Base-by-base conservation (phyloP, 768 basidiomycete species). In the Amanita inopinata region DNA sequence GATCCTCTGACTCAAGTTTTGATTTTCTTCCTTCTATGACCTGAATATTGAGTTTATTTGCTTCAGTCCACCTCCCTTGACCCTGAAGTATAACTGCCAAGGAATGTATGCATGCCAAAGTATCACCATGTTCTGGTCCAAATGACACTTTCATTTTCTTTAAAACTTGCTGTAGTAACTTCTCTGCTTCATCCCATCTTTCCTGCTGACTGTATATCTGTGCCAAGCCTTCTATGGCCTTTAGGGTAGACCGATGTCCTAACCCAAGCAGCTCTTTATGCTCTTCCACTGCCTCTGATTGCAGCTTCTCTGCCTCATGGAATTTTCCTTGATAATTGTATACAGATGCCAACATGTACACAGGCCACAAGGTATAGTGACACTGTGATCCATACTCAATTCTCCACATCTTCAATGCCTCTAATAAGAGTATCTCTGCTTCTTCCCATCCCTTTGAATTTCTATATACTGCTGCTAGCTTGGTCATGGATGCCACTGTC, bases 1-100 rank as follows among this genome's bases (percentile, higher is more conserved):
- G 45, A 38, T 28, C 23, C 14, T 5, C 47, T n/a, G n/a, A n/a
- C n/a, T n/a, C 49, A 12, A 47, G 33, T 6, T 39, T n/a, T 18
- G 10, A 28, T 20, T 45, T 45, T 15, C 38, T 47, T 2, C n/a
- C n/a, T 19, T 44, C 23, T 23, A 34, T 11, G 17, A 33, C 19
- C 19, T 33, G 19, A 3, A 30, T n/a, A 8, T 5, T 27, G 28
- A 47, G 10, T 9, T 35, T 11, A 33, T 46, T 25, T 40, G 39
- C 45, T 27, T 46, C 33, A 8, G 23, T 17, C 19, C 11, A 40
- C 20, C 33, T 41, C 12, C 24, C 40, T 35, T 46, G 45, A 12
- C 30, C 6, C 14, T n/a, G 9, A 17, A 33, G 41, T 25, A 19
- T 35, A 8, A 19, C 5, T 40, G 45, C 45, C 20, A 46, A 23